Percentiles rank a stretch among this genome's conserved stretches.
phyloP scores from a whole-genome alignment of 2,329 filamentous ascomycete genomes.

The Talaromyces funiculosus region DNA sequence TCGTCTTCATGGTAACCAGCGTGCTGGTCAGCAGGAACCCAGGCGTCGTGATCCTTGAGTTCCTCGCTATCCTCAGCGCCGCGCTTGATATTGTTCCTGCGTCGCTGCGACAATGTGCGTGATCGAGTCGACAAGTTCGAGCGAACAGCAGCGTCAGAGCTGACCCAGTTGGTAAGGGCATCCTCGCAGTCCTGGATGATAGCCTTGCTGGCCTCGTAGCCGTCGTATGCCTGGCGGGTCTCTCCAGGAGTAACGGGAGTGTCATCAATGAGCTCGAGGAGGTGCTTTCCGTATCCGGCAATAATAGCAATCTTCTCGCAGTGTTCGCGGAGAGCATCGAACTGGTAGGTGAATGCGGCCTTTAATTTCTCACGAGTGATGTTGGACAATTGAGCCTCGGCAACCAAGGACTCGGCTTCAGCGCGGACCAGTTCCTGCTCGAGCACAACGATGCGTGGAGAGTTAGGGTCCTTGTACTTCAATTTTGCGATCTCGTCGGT shows the following conservation, averaged over 20 bases:
- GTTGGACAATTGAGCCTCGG: conserved; percentile 96
- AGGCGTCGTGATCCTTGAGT: conserved; percentile 69
- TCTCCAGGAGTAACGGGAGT: conserved; percentile 95
- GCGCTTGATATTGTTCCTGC: conserved; percentile 63
- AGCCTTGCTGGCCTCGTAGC: conserved; percentile 94
- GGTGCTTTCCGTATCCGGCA: conserved; percentile 93
- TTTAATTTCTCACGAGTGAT: conserved; percentile 99
- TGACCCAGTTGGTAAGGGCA: conserved; percentile 93
- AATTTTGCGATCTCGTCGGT: conserved; percentile 97
- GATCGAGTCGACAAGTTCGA: conserved; percentile 83
- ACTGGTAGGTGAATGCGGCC: conserved; percentile 96
- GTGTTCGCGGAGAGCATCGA: conserved; percentile 94
- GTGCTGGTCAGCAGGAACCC: conserved; percentile 68
- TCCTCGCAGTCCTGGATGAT: conserved; percentile 99
- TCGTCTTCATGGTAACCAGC: conserved; percentile 40
- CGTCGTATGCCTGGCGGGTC: conserved; percentile 91
- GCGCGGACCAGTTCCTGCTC: conserved; percentile 98
- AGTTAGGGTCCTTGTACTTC: conserved; percentile 99
- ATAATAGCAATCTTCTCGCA: conserved; percentile 98
- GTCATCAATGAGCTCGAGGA: conserved; percentile 95
- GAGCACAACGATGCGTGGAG: conserved; percentile 91
- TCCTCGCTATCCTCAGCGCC: conserved; percentile 67
- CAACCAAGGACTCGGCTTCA: conserved; percentile 97
- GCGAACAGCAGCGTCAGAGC: conserved; percentile 78
- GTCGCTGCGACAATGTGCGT: conserved; percentile 79